Evolutionary conservation across 768 basidiomycete species (phyloP).

Genomic region (Auricularia cornea): DNA sequence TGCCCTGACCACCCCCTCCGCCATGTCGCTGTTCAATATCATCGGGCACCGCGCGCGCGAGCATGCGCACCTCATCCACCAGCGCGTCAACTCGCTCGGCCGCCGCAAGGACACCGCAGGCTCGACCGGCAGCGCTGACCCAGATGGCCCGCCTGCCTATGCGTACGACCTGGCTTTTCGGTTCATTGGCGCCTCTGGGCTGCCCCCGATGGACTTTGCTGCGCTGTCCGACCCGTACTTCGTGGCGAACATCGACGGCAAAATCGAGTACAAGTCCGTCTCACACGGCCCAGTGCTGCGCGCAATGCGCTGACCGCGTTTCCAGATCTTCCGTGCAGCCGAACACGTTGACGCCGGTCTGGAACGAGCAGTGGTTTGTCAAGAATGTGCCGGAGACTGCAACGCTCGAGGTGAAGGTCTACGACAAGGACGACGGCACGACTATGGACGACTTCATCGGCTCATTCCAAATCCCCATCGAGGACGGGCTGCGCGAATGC

Average conservation of each 20-base stretch:
- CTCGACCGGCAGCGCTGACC: neutral
- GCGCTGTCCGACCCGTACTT: slow-evolving; percentile 64
- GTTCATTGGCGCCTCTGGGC: slow-evolving; percentile 63
- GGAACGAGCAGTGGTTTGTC: slow-evolving; percentile 69
- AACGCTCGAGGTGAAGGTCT: slow-evolving; percentile 46
- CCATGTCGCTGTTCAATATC: neutral
- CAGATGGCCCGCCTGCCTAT: neutral
- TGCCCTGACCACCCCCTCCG: neutral
- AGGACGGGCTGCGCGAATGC: slow-evolving; percentile 53
- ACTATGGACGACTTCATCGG: slow-evolving; percentile 56
- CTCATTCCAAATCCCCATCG: slow-evolving; percentile 45
- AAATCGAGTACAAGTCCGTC: slow-evolving; percentile 55
- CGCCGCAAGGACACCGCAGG: neutral
- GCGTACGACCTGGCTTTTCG: slow-evolving; percentile 18
- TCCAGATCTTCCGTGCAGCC: slow-evolving; percentile 56
- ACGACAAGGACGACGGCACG: slow-evolving; percentile 58
- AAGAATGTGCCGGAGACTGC: slow-evolving; percentile 64
- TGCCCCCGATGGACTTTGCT: slow-evolving; percentile 65
- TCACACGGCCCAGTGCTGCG: neutral
- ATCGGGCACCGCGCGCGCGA: neutral
- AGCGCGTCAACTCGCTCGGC: neutral
- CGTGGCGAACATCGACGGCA: slow-evolving; percentile 56
- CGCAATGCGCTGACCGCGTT: neutral
- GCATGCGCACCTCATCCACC: neutral
- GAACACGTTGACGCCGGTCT: slow-evolving; percentile 54